These are phyloP conservation scores for Ustilago vetiveriae DNA, from an alignment of 1,284 basidiomycete genomes.

Conservation along the genomic window DNA sequence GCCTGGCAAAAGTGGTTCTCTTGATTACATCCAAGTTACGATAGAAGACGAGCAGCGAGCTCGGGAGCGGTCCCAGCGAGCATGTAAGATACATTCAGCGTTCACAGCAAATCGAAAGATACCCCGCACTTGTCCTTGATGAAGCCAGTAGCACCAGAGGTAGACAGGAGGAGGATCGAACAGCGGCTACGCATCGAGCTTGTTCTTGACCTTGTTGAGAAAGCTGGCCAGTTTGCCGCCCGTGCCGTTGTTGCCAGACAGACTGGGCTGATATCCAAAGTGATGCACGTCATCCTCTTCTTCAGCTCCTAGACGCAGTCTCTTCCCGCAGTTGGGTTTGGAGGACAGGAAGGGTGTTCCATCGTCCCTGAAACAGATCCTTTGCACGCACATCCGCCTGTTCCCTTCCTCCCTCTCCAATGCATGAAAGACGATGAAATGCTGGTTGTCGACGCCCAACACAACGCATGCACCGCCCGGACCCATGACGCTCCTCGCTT, in stretches of 20 bases:
- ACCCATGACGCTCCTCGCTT: constrained; percentile 34
- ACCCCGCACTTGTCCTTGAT: too few relatives aligned
- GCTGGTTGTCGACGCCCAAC: constrained; percentile 41
- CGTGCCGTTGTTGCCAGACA: background rate
- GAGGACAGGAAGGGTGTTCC: constrained; percentile 45
- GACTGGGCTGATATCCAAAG: constrained; percentile 27
- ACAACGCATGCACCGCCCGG: constrained; percentile 54
- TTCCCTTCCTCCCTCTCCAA: constrained; percentile 45
- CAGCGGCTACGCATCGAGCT: constrained; percentile 16
- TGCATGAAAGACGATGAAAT: constrained; percentile 56
- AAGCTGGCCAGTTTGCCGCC: constrained; percentile 18
- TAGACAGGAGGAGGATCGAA: background rate
- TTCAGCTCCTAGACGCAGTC: constrained; percentile 50
- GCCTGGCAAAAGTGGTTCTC: constrained; percentile 36
- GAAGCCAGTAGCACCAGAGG: too few relatives aligned
- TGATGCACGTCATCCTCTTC: constrained; percentile 46
- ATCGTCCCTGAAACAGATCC: constrained; percentile 33
- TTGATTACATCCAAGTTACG: background rate
- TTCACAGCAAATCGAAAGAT: too few relatives aligned
- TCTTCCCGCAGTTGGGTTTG: constrained; percentile 46
- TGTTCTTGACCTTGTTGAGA: constrained; percentile 31
- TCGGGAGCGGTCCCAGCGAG: too few relatives aligned
- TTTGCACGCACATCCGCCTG: constrained; percentile 51
- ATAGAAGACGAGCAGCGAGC: background rate
- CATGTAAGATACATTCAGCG: too few relatives aligned